Evolutionary conservation across 139 green algal genomes (phyloP), one percentile per base, ranked within the genome.

Genomic region (Tetraselmis chui): DNA sequence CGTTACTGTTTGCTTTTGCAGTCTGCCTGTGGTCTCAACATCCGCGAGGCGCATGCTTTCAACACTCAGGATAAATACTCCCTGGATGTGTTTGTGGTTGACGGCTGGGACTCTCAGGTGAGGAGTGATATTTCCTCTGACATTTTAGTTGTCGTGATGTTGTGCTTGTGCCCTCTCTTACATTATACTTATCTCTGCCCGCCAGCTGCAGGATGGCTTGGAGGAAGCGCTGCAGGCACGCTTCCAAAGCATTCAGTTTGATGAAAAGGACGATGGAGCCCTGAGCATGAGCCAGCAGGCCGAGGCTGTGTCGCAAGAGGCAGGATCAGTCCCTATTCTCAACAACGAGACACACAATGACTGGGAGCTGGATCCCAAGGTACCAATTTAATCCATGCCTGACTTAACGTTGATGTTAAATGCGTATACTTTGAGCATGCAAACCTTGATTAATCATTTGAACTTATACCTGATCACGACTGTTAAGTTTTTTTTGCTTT

Each of bases 11-110:
- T n/a, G n/a, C n/a, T n/a, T n/a, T n/a, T n/a, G 45, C 45, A 67
- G 45, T 25, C 11, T 67, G 5, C 45, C 45, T 67, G 45, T 23
- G 94, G 94, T 2, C 88, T 99, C 2, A 98, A 99, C 85, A 99
- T 99, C 31, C 92, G 94, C 27, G 96, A 99, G 85, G 97, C 97
- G 22, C 96, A 99, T 84, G 97, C 95, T 0, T 99, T 99, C 91
- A 99, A 97, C 89, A 98, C 96, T 23, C 90, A 85, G 30, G 96
- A 99, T 80, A 84, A 90, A 23, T 98, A 96, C 83, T 94, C 91
- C 0, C 84, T 99, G 78, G 97, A 99, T 85, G 94, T 99, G 27
- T 99, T 99, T 89, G 93, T 99, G 2, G 93, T 97, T 26, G 95
- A 97, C 80, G 91, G 92, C 32, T 97, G 93, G 93, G 85, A 79